Percentiles rank a stretch among this genome's conserved stretches.
Evolutionary conservation across 1,284 basidiomycete species (phyloP).

Genomic region (Heliocybe sulcata): DNA sequence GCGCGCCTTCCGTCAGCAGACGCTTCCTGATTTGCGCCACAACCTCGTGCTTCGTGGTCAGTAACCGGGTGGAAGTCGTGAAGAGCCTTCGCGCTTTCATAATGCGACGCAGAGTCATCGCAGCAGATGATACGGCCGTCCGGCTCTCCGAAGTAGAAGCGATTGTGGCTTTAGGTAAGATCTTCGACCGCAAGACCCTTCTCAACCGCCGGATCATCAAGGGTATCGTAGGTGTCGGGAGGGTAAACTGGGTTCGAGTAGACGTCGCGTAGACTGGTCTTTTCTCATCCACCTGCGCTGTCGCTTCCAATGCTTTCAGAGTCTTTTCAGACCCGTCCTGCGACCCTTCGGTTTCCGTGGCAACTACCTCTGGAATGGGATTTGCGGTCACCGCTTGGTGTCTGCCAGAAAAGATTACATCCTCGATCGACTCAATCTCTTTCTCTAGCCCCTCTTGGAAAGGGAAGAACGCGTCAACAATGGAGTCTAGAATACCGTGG

Average conservation of each 20-base stretch:
- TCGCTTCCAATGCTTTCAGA: slow-evolving; percentile 3
- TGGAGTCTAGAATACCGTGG: slow-evolving; percentile 88
- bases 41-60: slow-evolving; percentile 81
- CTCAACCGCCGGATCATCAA: slow-evolving; percentile 13
- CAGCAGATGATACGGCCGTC: slow-evolving; percentile 23
- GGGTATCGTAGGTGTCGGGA: slow-evolving; percentile 13
- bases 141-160: background rate
- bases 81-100: slow-evolving; percentile 78
- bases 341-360: slow-evolving; percentile 2
- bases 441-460: slow-evolving; percentile 78
- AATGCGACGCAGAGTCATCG: slow-evolving; percentile 61
- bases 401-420: slow-evolving; percentile 45
- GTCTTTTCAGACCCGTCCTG: too few species aligned
- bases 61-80: slow-evolving; percentile 72
- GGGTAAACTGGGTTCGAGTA: slow-evolving; percentile 11
- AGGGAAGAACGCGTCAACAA: slow-evolving; percentile 94
- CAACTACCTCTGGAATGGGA: background rate
- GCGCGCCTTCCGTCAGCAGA: slow-evolving; percentile 33
- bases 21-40: slow-evolving; percentile 79
- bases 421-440: slow-evolving; percentile 78
- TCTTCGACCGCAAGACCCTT: slow-evolving; percentile 9
- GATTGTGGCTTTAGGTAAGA: background rate
- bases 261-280: background rate
- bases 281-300: slow-evolving; percentile 7
- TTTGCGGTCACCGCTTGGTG: background rate